phyloP scores from a whole-genome alignment of 306 rosid species.

The Alnus glutinosa region DNA sequence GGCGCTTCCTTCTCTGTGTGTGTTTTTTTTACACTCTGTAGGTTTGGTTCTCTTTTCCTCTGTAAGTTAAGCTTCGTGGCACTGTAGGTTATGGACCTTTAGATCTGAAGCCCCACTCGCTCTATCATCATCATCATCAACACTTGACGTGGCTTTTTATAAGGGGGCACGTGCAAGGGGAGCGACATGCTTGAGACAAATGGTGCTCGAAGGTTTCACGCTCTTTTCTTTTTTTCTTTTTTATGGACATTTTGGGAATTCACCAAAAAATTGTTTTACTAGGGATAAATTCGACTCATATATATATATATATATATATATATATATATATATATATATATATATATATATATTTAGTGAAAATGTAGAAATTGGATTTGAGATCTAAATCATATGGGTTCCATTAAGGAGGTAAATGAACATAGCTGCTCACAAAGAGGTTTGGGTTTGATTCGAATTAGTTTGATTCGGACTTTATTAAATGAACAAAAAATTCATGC shows the following conservation, averaged over 20 bases:
- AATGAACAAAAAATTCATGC: too few relatives aligned
- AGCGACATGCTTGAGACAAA: slow-evolving; percentile 32
- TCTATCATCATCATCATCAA: slow-evolving; percentile 13
- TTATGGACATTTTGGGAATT: slow-evolving; percentile 23
- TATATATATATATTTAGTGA: too few relatives aligned
- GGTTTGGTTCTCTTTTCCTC: background rate
- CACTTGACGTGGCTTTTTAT: slow-evolving; percentile 55
- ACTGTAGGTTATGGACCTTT: slow-evolving; percentile 19
- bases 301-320: too few relatives aligned
- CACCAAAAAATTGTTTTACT: slow-evolving; percentile 1
- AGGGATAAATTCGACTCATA: background rate
- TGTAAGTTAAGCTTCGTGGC: background rate
- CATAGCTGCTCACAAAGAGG: too few relatives aligned
- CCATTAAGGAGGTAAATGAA: too few relatives aligned
- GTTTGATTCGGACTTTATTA: too few relatives aligned
- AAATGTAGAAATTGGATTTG: too few relatives aligned
- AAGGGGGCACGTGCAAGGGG: slow-evolving; percentile 63
- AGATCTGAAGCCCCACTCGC: slow-evolving; percentile 43
- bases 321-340: too few relatives aligned
- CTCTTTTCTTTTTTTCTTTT: background rate
- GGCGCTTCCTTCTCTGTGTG: background rate
- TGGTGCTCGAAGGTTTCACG: slow-evolving; percentile 22
- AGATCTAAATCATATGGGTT: too few relatives aligned
- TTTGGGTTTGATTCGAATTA: too few relatives aligned
- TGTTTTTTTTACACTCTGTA: background rate